Percentiles rank a stretch among this genome's conserved stretches.
phyloP scores from a whole-genome alignment of 2,329 filamentous ascomycete species.

The Aotearoamyces nothofagi region DNA sequence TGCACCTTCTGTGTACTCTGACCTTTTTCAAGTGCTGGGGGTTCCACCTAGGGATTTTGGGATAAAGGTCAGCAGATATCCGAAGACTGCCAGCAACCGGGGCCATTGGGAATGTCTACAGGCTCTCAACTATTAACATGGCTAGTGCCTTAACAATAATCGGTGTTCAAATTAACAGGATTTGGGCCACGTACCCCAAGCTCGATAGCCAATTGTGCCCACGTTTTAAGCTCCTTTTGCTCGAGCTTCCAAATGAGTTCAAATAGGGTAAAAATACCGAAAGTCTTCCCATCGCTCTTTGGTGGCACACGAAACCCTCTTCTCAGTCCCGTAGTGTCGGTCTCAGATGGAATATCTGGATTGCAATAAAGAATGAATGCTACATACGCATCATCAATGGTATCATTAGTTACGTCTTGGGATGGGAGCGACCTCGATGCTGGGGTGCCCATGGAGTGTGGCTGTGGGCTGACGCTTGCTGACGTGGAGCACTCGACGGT shows the following conservation, averaged over 20 bases:
- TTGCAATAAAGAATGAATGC: constrained; percentile 85
- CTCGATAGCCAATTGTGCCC: constrained; percentile 74
- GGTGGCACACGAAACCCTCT: constrained; percentile 68
- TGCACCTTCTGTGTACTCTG: constrained; percentile 89
- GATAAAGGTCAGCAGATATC: no score
- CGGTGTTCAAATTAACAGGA: no score
- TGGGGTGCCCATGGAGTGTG: no score
- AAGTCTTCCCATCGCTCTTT: constrained; percentile 75
- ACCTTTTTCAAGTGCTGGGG: constrained; percentile 65
- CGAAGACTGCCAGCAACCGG: no score
- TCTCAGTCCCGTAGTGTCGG: constrained; percentile 55
- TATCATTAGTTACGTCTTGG: constrained; percentile 49
- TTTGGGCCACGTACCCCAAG: no score
- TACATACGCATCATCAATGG: constrained; percentile 71
- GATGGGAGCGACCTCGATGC: constrained; percentile 61
- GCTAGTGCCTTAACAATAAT: no score
- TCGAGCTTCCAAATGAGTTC: constrained; percentile 68
- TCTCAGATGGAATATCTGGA: constrained; percentile 55
- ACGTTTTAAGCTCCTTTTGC: constrained; percentile 75
- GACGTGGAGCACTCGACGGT: no score
- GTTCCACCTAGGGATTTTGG: no score
- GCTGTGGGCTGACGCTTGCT: no score
- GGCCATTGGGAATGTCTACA: no score
- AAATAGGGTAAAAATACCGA: constrained; percentile 64
- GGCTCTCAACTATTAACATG: no score